Percentiles rank a stretch among this genome's conserved stretches.
Evolutionary conservation across 768 basidiomycete genomes (phyloP).

Genomic region (Sporobolomyces pararoseus): DNA sequence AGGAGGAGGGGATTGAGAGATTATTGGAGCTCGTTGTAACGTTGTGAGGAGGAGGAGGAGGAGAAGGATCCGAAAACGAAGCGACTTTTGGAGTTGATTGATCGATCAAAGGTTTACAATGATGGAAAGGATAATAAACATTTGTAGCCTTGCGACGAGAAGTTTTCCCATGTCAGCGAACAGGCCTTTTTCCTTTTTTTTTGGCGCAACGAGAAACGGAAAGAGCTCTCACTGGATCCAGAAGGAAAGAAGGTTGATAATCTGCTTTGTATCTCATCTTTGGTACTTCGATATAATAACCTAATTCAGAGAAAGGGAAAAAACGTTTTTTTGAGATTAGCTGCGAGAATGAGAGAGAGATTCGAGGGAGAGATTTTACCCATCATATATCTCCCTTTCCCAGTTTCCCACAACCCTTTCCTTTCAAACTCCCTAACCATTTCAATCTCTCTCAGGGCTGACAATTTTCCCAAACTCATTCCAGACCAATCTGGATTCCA

Average conservation of each 20-base stretch:
- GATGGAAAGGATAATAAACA: constrained; percentile 66
- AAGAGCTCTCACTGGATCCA: constrained; percentile 31
- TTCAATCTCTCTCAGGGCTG: constrained; percentile 74
- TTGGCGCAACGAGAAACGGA: neutral
- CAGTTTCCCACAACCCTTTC: constrained; percentile 57
- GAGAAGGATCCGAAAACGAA: constrained; percentile 56
- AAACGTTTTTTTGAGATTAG: no score
- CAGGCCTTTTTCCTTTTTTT: no score
- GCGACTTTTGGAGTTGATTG: constrained; percentile 59
- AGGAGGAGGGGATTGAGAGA: neutral
- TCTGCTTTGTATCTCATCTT: constrained; percentile 98
- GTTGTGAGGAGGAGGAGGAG: neutral
- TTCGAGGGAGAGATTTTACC: constrained; percentile 54
- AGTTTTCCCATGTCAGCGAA: no score
- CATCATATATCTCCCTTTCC: constrained; percentile 75
- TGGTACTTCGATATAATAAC: constrained; percentile 83
- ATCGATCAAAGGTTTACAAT: constrained; percentile 62
- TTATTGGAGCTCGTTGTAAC: neutral
- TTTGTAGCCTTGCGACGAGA: constrained; percentile 77
- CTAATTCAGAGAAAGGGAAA: constrained; percentile 51
- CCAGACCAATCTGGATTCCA: constrained; percentile 69
- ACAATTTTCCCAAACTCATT: constrained; percentile 79
- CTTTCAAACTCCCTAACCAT: constrained; percentile 70
- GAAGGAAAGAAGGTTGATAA: constrained; percentile 59
- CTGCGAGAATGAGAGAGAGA: no score